Base-by-base conservation (phyloP, 2,329 filamentous ascomycete species). In the Geosmithia morbida region DNA sequence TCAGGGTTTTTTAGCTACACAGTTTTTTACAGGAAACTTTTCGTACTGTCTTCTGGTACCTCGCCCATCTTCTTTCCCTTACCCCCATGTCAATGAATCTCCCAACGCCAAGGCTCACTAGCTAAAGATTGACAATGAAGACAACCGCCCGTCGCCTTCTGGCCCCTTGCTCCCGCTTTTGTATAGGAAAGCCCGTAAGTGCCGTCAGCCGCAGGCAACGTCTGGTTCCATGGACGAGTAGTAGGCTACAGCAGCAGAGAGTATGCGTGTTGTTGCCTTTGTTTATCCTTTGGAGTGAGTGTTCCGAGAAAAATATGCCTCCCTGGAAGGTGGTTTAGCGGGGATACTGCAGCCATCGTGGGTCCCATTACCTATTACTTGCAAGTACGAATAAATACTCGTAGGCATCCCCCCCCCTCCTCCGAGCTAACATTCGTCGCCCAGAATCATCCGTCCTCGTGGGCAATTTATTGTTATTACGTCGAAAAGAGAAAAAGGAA, bases 81-180 rank as follows among this genome's bases (percentile, higher is more conserved):
- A 30, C 44, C 48, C 48, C 22, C 33, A 37, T 46, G 48, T 43
- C 43, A 44, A 45, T 44, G 33, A 37, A 30, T 45, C 39, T 17
- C 43, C 41, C 37, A 45, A 41, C 43, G 33, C 47, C 41, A 49
- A 46, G 48, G 46, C 11, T 16, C 43, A 46, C 42, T 49, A 49
- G 40, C 44, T 49, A 44, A 49, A 49, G 48, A 49, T 49, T 33
- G 44, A 33, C 33, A 37, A 37, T 37, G 33, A 37, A 37, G 33
- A 37, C 33, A 37, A 7, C 33, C 11, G 33, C 33, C 33, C 10
- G 33, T 37, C 33, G 33, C 33, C 33, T 37, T 37, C 11, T 13
- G 6, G 33, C 33, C 33, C 33, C 33, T 37, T 37, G 33, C 3
- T 16, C 33, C 33, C 33, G 11, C 33, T 16, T 5, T 26, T 4